Evolutionary conservation across 805 yeast genomes (phyloP), one percentile per base, ranked within the genome.

Genomic region (Jamesozyma rosinii): DNA sequence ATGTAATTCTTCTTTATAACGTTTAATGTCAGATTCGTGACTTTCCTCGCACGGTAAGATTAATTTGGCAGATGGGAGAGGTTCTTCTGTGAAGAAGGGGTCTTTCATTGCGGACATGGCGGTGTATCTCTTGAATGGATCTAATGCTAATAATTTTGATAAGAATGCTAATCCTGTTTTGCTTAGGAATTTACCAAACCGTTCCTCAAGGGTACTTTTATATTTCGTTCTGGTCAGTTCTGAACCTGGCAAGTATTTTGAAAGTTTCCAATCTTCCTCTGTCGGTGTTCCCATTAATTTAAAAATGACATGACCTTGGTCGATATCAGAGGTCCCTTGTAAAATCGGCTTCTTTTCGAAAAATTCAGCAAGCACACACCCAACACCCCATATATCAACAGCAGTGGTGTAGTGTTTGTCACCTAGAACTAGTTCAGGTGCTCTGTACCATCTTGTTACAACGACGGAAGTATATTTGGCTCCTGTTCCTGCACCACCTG

Each of bases 331-430:
- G 36, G 74, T 68, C 0, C 98, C 99, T 35, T 81, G 88, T 38
- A 92, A 61, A 14, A 92, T 82, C 0, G 98, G 98, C 51, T 75
- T 77, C 48, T 77, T 75, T 27, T 77, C 78, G 64, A 83, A 90
- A 57, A 89, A 71, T 64, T 92, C 99, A 0, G 87, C 98, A 58
- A 92, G 81, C 0, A 92, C 90, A 65, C 98, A 92, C 1, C 97
- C 97, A 18, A 86, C 75, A 0, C 97, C 97, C 99, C 99, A 92
- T 66, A 92, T 75, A 64, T 92, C 99, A 11, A 90, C 90, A 0
- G 97, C 95, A 0, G 97, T 84, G 2, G 97, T 88, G 61, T 90
- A 90, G 46, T 74, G 69, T 52, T 83, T 72, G 51, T 88, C 95
- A 3, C 96, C 96, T 42, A 92, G 65, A 14, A 92, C 71, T 17